Evolutionary conservation across 768 basidiomycete genomes (phyloP).

Genomic region (Tulasnella sp.): DNA sequence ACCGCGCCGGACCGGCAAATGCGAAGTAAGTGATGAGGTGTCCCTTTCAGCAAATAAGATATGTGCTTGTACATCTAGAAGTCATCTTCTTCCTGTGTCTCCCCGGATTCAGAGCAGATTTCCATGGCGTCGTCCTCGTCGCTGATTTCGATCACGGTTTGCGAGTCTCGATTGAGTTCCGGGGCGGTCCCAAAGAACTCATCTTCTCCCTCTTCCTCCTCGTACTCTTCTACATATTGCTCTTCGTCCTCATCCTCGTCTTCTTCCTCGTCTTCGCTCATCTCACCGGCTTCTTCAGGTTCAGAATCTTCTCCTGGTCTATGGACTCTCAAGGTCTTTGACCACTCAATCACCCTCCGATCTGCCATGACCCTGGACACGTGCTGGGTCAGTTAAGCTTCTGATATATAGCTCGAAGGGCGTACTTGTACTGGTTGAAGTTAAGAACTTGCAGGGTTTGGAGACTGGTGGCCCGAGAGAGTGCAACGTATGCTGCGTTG

Average conservation of each 20-base stretch:
- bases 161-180: background rate
- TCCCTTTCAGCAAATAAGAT: background rate
- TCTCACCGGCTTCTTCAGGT: background rate
- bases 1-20: background rate
- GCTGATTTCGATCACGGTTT: background rate
- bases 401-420: background rate
- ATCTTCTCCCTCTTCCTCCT: background rate
- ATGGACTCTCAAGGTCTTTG: background rate
- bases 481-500: constrained; percentile 10
- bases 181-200: background rate
- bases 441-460: constrained; percentile 18
- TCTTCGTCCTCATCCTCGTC: background rate
- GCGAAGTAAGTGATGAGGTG: background rate
- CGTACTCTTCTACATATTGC: background rate
- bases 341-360: background rate
- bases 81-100: background rate
- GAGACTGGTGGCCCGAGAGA: constrained; percentile 19
- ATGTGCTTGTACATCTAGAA: background rate
- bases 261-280: background rate
- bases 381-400: background rate
- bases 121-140: background rate
- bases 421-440: constrained; percentile 16
- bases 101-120: background rate
- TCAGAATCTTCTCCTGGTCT: background rate
- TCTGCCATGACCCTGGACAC: constrained; percentile 4